Percentiles rank a stretch among this genome's conserved stretches.
Conservation (phyloP, 352 stramenopile genomes). For the Stephanocyclus meneghinianus region DNA sequence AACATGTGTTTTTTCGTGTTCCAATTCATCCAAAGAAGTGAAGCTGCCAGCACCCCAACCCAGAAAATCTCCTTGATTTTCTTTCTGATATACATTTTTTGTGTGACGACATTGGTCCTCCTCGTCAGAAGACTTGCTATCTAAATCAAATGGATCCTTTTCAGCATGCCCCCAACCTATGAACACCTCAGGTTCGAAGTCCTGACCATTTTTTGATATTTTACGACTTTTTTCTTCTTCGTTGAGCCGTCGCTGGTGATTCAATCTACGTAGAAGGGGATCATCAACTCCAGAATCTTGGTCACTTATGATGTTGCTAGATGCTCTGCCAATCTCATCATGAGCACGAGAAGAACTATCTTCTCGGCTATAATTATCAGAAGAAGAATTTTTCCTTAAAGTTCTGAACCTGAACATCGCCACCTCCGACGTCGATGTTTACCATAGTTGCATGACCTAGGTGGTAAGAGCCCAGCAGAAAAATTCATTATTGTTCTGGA, state of each 20-base stretch:
- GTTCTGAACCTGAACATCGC: not conserved
- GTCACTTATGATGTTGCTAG: not conserved
- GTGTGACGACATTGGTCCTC: not conserved
- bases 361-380: no score
- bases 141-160: conserved; percentile 3
- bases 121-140: not conserved
- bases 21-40: not conserved
- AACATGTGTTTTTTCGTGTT: not conserved
- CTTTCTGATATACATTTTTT: not conserved
- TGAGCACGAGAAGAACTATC: no score
- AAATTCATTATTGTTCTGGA: no score
- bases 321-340: not conserved
- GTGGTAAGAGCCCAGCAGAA: no score
- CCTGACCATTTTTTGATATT: not conserved
- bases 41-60: not conserved
- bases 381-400: no score
- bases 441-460: no score
- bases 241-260: not conserved
- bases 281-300: not conserved
- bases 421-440: not conserved
- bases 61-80: not conserved
- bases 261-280: not conserved
- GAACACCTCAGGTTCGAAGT: not conserved
- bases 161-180: not conserved
- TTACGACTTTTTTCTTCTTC: not conserved